Base-by-base conservation (phyloP, 1,139 yeast genomes). In the Scheffersomyces quercinus region DNA sequence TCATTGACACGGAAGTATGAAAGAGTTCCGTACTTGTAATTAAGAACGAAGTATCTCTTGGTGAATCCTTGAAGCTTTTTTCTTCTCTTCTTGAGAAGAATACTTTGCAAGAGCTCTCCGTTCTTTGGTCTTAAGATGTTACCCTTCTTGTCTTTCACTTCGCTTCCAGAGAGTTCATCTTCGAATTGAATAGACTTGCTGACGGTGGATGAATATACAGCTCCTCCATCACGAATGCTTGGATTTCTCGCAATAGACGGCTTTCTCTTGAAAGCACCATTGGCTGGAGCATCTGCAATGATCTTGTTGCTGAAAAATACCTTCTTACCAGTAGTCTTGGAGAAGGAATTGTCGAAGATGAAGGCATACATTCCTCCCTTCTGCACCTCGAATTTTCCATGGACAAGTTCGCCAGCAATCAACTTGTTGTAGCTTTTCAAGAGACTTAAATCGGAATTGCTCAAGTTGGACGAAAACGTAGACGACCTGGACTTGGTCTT, bases 281-380 rank as follows among this genome's bases (percentile, higher is more conserved):
- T 11, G 13, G 34, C 15, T 10, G 34, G 34, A 30, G 15, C 15
- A 13, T 39, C 40, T 16, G 50, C 42, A n/a, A 64, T 60, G 10
- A 81, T 69, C 45, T 75, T 75, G 41, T 79, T 75, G 42, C 85
- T 81, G 62, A 90, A 90, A 44, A 83, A 71, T 1, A 91, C 84
- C 48, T 85, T 88, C 65, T 93, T 93, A 41, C 91, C 83, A 16
- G 83, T 86, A 36, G 85, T 88, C 57, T 88, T 89, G 33, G 96
- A 85, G 53, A 91, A 89, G 1, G 96, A 86, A 63, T 93, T 93
- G 64, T 93, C 98, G 60, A 93, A 85, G 13, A 93, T 85, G 59
- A 93, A 85, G 0, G 97, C 98, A 67, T 81, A 87, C 60, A 83
- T 78, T 1, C 88, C 88, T 9, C 82, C 84, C 29, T 70, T 68